A percentile compares a stretch with the other conserved stretches of the same genome.
These are phyloP conservation scores for Endocladia muricata DNA, from an alignment of 31 red algal genomes.

Conservation along the genomic window DNA sequence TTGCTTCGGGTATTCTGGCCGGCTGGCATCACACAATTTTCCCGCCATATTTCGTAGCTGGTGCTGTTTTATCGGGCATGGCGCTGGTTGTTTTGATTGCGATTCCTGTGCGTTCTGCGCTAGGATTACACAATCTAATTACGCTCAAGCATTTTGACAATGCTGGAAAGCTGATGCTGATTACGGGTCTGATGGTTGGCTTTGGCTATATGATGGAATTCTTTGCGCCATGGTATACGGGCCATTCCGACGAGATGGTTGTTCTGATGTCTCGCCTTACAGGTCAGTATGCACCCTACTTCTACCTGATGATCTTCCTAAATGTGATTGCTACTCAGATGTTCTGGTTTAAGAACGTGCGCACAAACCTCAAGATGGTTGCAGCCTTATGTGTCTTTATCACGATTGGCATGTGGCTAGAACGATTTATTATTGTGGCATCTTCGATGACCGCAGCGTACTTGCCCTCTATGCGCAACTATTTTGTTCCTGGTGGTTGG, in stretches of 20 bases:
- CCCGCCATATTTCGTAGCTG: conserved; percentile 22
- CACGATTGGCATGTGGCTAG: conserved; percentile 26
- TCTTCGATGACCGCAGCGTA: background rate
- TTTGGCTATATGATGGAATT: conserved; percentile 17
- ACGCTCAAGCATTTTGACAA: conserved; percentile 7
- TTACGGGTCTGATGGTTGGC: conserved; percentile 16
- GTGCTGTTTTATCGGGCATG: conserved; percentile 9
- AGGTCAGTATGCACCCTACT: background rate
- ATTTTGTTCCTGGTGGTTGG: background rate
- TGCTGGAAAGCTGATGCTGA: background rate
- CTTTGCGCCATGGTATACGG: conserved; percentile 1
- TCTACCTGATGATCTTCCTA: background rate
- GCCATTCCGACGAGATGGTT: background rate
- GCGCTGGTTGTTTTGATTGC: conserved; percentile 2
- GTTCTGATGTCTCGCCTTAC: background rate
- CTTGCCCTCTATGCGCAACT: background rate
- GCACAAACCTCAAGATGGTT: background rate
- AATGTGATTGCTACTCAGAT: conserved; percentile 19
- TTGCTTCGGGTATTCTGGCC: background rate
- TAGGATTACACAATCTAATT: background rate
- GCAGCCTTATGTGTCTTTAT: background rate
- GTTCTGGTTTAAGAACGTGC: conserved; percentile 7
- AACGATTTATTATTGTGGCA: conserved; percentile 13
- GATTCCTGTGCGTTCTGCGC: background rate
- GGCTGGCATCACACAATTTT: conserved; percentile 26